Evolutionary conservation across 371 early-diverging fungal genomes (phyloP), one percentile per base, ranked within the genome.

Genomic region (Zychaea mexicana): DNA sequence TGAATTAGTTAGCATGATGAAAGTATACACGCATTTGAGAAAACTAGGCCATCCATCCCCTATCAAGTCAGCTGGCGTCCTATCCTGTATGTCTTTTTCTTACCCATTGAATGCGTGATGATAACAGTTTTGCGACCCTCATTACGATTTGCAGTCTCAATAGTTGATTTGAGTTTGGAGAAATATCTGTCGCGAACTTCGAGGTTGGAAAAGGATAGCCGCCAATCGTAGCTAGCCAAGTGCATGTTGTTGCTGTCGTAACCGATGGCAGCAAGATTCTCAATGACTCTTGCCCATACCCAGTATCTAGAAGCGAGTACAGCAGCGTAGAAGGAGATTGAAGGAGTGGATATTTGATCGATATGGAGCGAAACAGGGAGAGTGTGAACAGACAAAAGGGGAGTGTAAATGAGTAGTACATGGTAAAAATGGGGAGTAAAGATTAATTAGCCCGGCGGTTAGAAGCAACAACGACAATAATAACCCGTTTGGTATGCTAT

Each of bases 201-300:
- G 4, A 97, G 79, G 53, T 95, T 92, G n/a, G 74, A 60, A 60
- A 91, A 88, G 0, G 92, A 83, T 42, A 98, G 78, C 46, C 98
- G 83, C 98, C 98, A 98, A 77, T 98, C 97, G 72, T 95, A 98
- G 0, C 94, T 82, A 0, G 96, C 95, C 52, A 96, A 76, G 39
- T 90, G 82, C 90, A 96, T 92, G 54, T 87, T 92, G 65, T 90
- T 92, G 74, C 78, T 88, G 75, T 97, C 96, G 71, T 96, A 95
- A 26, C 96, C 96, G 49, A 97, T 84, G 0, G 87, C 89, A 0
- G 94, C 94, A 54, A 96, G 64, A 69, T 95, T 96, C 66, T 92
- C 90, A 61, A 93, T 87, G 26, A 88, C 78, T 53, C 90, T 89
- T 54, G 91, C 95, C 96, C 96, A 95, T 19, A 98, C 92, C 97